Base-by-base conservation (phyloP, 495 filamentous ascomycete genomes). In the Daldinia decipiens region DNA sequence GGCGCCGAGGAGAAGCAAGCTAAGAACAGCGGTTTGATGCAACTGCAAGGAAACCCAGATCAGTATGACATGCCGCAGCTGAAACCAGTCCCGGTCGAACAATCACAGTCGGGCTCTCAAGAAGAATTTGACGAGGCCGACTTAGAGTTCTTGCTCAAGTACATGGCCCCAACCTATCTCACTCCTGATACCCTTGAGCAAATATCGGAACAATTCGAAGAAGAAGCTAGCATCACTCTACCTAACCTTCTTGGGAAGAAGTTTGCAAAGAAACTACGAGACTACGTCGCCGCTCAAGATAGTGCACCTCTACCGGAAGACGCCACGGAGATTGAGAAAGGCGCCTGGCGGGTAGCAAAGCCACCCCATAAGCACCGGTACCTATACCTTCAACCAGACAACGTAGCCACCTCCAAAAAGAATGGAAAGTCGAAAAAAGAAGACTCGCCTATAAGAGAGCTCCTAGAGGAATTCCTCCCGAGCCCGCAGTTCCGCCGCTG, bases 311-410 rank as follows among this genome's bases (percentile, higher is more conserved):
- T 85, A 27, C 81, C 80, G 13, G 76, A 78, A 24, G 81, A 80
- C 29, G 86, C 83, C 38, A 74, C 81, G 1, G 87, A 88, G 62
- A 88, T 92, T 59, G 85, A 92, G 67, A 83, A 85, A 54, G 76
- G 79, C 4, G 81, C 83, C 7, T 95, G 92, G 92, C 86, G 86
- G 43, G 90, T 95, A 13, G 92, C 95, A 21, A 84, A 88, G 13
- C 95, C 95, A 34, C 95, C 95, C 2, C 94, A 98, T 80, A 99
- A 98, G 79, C 94, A 97, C 72, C 92, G 94, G 4, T 99, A 90
- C 80, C 80, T 96, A 11, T 99, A 93, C 79, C 87, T 92, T 43
- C 87, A 93, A 62, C 74, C 72, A n/a, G 69, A 74, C 7, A 62
- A 50, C 17, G 31, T 65, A 19, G 38, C 53, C 13, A 12, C 36